Evolutionary conservation across 208 protist genomes (phyloP).

Genomic region (Phytomonas serpens): DNA sequence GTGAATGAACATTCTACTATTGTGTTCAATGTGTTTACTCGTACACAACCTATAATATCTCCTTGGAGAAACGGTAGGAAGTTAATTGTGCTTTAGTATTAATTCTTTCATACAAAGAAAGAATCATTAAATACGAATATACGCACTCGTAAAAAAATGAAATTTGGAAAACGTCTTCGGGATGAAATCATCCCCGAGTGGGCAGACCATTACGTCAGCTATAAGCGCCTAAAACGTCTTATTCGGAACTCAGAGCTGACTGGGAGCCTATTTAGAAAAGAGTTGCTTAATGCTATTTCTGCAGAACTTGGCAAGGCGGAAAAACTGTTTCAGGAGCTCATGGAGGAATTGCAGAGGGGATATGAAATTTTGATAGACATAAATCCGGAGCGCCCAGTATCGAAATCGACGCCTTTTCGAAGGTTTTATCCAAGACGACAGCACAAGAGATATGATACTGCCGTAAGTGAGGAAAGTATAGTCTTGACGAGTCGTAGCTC

Average conservation of each 20-base stretch:
- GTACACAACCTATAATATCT: neutral
- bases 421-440: conserved; percentile 53
- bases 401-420: conserved; percentile 18
- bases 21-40: neutral
- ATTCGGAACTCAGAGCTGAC: conserved; percentile 63
- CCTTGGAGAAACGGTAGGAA: neutral
- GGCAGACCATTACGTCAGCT: conserved; percentile 80
- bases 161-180: conserved; percentile 86
- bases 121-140: neutral
- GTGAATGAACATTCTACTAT: neutral
- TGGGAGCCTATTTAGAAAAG: conserved; percentile 61
- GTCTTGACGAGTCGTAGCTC: conserved; percentile 21
- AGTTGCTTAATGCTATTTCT: conserved; percentile 60
- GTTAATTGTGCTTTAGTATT: conserved; percentile 10
- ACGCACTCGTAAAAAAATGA: conserved; percentile 35
- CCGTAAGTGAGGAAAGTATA: conserved; percentile 26
- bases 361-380: conserved; percentile 62
- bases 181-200: conserved; percentile 82
- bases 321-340: conserved; percentile 58
- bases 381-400: conserved; percentile 36
- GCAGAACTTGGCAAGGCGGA: conserved; percentile 74
- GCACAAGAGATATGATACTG: conserved; percentile 16
- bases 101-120: neutral
- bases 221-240: conserved; percentile 83
- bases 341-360: conserved; percentile 61